Conservation (phyloP, 768 basidiomycete species). For the Sutorius australiensis region DNA sequence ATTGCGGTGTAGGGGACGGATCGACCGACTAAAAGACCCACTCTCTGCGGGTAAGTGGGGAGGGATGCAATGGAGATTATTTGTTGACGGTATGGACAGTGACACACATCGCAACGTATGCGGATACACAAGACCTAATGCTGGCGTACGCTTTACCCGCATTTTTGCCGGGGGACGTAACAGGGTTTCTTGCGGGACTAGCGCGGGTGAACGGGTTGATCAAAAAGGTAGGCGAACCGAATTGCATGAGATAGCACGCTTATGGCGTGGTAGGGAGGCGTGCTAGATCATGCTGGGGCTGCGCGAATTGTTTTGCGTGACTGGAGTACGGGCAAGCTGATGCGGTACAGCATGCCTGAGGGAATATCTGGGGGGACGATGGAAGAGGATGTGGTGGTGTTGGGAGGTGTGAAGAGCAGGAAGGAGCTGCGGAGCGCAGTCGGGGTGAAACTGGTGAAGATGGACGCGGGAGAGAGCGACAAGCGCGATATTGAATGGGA, state of each 20-base stretch:
- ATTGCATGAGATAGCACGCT: conserved; percentile 1
- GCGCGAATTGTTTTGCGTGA: conserved; percentile 79
- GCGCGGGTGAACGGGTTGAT: conserved; percentile 72
- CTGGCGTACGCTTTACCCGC: conserved; percentile 82
- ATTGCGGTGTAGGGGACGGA: conserved; percentile 72
- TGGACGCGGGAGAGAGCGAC: conserved; percentile 40
- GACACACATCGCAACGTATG: conserved; percentile 60
- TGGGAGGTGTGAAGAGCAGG: conserved; percentile 47
- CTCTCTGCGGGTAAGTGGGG: conserved; percentile 55
- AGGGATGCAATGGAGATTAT: neutral
- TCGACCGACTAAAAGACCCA: conserved; percentile 84
- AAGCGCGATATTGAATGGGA: conserved; percentile 40
- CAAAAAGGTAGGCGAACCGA: conserved; percentile 56
- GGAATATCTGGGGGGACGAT: conserved; percentile 9
- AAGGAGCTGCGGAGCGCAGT: conserved; percentile 62
- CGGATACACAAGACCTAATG: conserved; percentile 82
- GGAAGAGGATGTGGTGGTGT: conserved; percentile 45
- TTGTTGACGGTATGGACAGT: conserved; percentile 40
- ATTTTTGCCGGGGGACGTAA: conserved; percentile 62
- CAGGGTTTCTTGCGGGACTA: conserved; percentile 71
- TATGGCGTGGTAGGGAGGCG: conserved; percentile 53
- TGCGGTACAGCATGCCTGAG: conserved; percentile 65
- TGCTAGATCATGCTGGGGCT: conserved; percentile 67
- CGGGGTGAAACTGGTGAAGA: conserved; percentile 55
- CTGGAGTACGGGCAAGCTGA: conserved; percentile 74